Base-by-base conservation (phyloP, 768 basidiomycete genomes). In the Naganishia onofrii region DNA sequence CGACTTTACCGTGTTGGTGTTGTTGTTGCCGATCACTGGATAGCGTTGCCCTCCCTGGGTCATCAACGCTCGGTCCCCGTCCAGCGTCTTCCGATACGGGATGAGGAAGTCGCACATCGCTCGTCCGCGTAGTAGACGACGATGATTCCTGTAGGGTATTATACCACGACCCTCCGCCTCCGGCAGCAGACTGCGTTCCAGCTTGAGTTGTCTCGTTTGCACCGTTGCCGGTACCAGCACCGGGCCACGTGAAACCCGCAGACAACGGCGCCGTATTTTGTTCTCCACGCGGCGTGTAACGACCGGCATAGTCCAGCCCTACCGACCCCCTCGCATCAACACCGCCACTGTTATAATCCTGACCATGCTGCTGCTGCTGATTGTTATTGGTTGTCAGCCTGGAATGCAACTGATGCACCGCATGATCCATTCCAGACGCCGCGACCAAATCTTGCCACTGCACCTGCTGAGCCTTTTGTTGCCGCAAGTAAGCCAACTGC, bases 401-500 rank as follows among this genome's bases (percentile, higher is more conserved):
- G 15, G 57, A 17, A 42, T 34, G 23, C 26, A 63, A 44, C 17
- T 63, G 60, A 29, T 63, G 38, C 34, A 63, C 60, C 21, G 60
- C 60, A 44, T 42, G 12, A 29, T 63, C 60, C 60, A 63, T 63
- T 2, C 60, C 60, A 8, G 65, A 66, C 28, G 63, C 60, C 0
- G 60, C 69, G 44, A 70, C 48, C 28, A 65, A 46, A n/a, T 70
- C 60, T 13, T 53, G 64, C 69, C 69, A 70, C 15, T 70, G 69
- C 36, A 64, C 28, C 63, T 70, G 69, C 38, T 70, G 69, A 21
- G 52, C 58, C 32, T 60, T 64, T 57, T 70, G 69, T 32, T 70
- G 69, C 9, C 63, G 31, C 23, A 70, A 31, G n/a, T 70, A 70
- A 0, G 69, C 69, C 57, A 70, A 32, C 52, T 70, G 69, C 26